phyloP scores from a whole-genome alignment of 192 early-diverging fungal genomes.

The Rhizophlyctis rosea region DNA sequence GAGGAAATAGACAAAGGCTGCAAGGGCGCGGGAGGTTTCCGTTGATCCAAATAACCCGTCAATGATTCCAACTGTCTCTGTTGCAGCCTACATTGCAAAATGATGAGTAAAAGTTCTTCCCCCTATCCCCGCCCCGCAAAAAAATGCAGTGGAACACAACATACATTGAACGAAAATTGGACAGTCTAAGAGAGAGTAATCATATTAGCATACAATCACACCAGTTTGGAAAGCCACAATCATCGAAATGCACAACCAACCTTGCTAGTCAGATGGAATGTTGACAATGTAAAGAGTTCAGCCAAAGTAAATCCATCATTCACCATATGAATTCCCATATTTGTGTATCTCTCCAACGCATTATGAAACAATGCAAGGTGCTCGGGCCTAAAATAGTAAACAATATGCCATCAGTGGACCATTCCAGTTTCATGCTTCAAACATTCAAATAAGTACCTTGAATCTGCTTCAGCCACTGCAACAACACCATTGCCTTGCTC shows the following conservation, averaged over 20 bases:
- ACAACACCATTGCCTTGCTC: too few species aligned
- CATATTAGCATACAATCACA: background rate
- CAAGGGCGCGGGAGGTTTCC: constrained; percentile 83
- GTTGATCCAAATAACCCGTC: constrained; percentile 92
- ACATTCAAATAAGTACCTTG: too few species aligned
- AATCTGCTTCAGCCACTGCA: too few species aligned
- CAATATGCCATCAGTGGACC: too few species aligned
- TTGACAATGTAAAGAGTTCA: constrained; percentile 68
- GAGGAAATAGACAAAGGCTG: constrained; percentile 75
- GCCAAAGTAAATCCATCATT: constrained; percentile 66
- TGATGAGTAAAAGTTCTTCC: background rate
- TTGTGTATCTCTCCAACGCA: constrained; percentile 25
- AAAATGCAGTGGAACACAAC: background rate
- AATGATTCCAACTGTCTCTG: constrained; percentile 82
- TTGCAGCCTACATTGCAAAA: constrained; percentile 53
- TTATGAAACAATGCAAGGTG: constrained; percentile 11
- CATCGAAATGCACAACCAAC: background rate
- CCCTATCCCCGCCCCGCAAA: too few species aligned
- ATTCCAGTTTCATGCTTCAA: too few species aligned
- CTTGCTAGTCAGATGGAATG: constrained; percentile 64
- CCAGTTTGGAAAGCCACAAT: background rate
- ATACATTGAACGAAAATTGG: background rate
- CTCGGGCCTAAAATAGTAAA: background rate
- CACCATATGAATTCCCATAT: constrained; percentile 29
- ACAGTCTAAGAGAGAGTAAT: background rate